Evolutionary conservation across 2,329 filamentous ascomycete genomes (phyloP).

Genomic region (Pseudogymnoascus sp.): DNA sequence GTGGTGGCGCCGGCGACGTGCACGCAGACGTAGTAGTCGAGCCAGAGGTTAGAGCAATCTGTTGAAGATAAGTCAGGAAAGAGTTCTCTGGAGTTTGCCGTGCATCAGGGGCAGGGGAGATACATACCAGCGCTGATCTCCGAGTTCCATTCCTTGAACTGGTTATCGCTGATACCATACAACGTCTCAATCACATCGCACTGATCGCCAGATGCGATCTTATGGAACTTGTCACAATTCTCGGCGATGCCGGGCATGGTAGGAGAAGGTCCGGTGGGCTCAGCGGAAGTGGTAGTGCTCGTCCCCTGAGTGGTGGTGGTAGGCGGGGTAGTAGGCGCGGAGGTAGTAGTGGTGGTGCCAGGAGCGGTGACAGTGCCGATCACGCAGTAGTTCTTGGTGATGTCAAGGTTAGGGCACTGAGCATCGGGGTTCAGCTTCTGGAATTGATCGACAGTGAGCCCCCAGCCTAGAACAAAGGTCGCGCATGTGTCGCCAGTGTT

Average conservation of each 20-base stretch:
- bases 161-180: background rate
- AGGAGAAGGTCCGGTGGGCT: background rate
- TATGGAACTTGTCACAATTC: background rate
- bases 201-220: background rate
- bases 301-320: background rate
- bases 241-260: background rate
- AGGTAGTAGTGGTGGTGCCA: constrained; percentile 11
- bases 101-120: background rate
- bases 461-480: constrained; percentile 23
- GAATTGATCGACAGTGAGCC: constrained; percentile 18
- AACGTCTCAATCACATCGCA: background rate
- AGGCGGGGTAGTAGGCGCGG: background rate
- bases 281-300: background rate
- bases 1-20: background rate
- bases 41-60: constrained; percentile 16
- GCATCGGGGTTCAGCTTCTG: constrained; percentile 23
- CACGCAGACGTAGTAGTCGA: constrained; percentile 11
- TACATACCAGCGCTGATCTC: background rate
- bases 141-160: constrained; percentile 1
- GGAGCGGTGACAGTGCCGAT: constrained; percentile 16
- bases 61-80: background rate
- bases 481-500: constrained; percentile 24
- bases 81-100: background rate
- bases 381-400: constrained; percentile 19
- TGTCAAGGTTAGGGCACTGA: constrained; percentile 20